Base-by-base conservation (phyloP, 1,284 basidiomycete genomes). In the Ustilago xerochloae region DNA sequence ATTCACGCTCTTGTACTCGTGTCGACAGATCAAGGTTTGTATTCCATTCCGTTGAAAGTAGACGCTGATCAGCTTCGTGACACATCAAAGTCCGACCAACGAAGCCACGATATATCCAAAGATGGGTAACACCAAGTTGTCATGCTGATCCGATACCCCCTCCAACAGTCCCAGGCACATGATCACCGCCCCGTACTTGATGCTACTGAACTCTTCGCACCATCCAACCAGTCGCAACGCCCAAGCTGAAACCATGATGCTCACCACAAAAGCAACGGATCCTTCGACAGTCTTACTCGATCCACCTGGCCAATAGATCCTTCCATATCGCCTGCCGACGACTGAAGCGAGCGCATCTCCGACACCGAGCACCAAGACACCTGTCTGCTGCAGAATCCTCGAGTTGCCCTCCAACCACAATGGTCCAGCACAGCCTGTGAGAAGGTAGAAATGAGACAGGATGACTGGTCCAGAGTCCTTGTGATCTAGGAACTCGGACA, bases 401-500 rank as follows among this genome's bases (percentile, higher is more conserved):
- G 71, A 70, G 36, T 74, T 55, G 1, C 77, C 92, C 86, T 99
- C 97, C 55, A 99, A 88, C 97, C 97, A 99, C 24, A 99, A 84
- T 20, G 92, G 91, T 6, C 91, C 90, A 3, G 96, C 94, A 85
- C 95, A 98, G 0, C 97, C 97, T 0, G 93, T 94, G 56, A 99
- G 86, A 47, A 99, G 87, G 86, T 98, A 99, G 81, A 99, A 98
- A 85, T 99, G 97, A 81, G 93, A 94, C 68, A 99, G 85, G 78
- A 99, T 97, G 12, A 95, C 97, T 9, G 96, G 97, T 6, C 97
- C 97, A 48, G 91, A 89, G 85, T 99, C 97, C 86, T 95, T 94
- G 78, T 91, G 85, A 88, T 99, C 97, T 81, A 98, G 87, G 82
- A 99, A 99, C 85, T 99, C 96, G 86, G 69, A 75, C 88, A 99